A percentile compares a stretch with the other conserved stretches of the same genome.
These are phyloP conservation scores for Periconia digitata DNA, from an alignment of 2,329 filamentous ascomycete species.

Conservation along the genomic window DNA sequence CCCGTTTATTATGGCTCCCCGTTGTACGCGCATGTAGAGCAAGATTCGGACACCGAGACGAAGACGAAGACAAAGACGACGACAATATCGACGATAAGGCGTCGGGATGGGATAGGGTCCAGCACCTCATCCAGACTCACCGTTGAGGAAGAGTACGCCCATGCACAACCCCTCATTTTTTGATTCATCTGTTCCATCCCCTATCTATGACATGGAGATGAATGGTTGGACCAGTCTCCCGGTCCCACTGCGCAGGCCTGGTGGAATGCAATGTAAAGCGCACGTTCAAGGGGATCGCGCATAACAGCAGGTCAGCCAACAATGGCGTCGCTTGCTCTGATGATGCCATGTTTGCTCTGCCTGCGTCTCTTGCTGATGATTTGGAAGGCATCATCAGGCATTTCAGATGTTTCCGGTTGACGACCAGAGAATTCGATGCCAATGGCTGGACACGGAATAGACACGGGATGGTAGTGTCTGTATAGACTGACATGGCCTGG, in stretches of 20 bases:
- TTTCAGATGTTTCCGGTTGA: background rate
- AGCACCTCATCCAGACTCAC: background rate
- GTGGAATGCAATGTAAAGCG: too few species aligned
- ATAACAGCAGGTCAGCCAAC: too few species aligned
- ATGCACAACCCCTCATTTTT: constrained; percentile 8
- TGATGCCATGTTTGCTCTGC: too few species aligned
- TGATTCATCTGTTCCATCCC: constrained; percentile 1
- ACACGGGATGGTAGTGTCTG: too few species aligned
- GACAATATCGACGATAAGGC: constrained; percentile 4
- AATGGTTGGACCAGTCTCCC: background rate
- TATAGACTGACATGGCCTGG: too few species aligned
- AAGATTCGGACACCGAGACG: too few species aligned
- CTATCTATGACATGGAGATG: background rate
- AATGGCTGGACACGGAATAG: background rate
- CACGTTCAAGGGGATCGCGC: too few species aligned
- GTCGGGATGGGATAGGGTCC: background rate
- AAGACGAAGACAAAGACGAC: background rate
- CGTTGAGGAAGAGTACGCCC: background rate
- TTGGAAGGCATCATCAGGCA: background rate
- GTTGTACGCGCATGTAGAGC: background rate
- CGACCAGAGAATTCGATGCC: background rate
- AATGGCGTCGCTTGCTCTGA: too few species aligned
- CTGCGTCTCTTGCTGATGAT: too few species aligned
- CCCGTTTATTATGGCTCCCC: background rate
- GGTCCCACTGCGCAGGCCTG: background rate